Base-by-base conservation (phyloP, 306 rosid genomes). In the Citrullus mucosospermus region DNA sequence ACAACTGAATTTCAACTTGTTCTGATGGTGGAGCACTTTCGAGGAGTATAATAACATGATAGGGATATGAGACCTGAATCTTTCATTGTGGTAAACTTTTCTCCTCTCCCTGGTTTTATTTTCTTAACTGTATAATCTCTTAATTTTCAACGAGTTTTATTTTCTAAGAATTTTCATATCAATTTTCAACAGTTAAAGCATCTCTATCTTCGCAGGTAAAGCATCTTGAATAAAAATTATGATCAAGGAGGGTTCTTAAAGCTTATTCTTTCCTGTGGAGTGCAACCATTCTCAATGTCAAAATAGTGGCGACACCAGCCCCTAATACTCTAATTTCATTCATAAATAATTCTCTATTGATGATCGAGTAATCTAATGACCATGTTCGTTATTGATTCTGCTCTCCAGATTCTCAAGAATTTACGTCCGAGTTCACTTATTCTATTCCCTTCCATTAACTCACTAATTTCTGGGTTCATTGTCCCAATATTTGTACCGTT, bases 191-290 rank as follows among this genome's bases (percentile, higher is more conserved):
- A 48, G 54, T 48, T 48, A 48, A 48, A 48, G 54, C 54, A 48
- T 48, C 54, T 48, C 54, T 43, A 43, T 43, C 2, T 43, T 43
- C 9, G 50, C 12, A 48, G 53, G 3, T 48, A 48, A 48, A 48
- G 53, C 53, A 48, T 11, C 53, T 48, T 48, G 1, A 56, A 56
- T 8, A 56, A 56, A 56, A 6, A 57, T 7, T 57, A 41, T 61
- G 68, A 61, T 36, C 72, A 36, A 48, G 13, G 51, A 67, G 53
- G 51, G 12, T 67, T 38, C 16, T 67, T 28, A 67, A 67, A 81
- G 83, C 87, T 79, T 30, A 30, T 85, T 83, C 83, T 88, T 55
- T 85, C 87, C 84, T 83, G 84, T 9, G 82, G 82, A 6, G 87
- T 83, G 22, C 79, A 83, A 83, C 81, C 90, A 62, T 85, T 86